Evolutionary conservation across 495 filamentous ascomycete genomes (phyloP), one percentile per base, ranked within the genome.

Genomic region (Xanthoparmelia taractica): DNA sequence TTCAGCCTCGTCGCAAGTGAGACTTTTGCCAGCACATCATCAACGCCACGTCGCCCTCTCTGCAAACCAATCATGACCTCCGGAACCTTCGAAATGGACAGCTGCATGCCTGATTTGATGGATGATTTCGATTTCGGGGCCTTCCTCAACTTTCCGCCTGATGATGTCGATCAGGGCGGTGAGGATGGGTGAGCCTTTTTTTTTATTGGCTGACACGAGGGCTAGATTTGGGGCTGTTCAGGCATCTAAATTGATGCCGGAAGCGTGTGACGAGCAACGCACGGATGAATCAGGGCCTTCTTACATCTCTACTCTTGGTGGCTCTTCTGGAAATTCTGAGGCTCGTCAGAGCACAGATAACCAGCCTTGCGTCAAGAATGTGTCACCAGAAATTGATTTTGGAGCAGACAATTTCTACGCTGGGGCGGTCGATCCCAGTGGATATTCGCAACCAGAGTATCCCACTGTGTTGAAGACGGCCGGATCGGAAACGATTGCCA

Each of bases 1-100:
- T 23, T 52, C 48, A 52, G 48, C 48, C 48, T 31, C 27, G 48
- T 52, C 48, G 25, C 48, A 52, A 52, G 25, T 27, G 48, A 52
- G 15, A 4, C 0, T 6, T 31, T 31, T 52, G 48, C 48, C 48
- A 31, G 27, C 48, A 52, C 48, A 52, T 23, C 48, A 31, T 52
- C 27, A 8, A 29, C 25, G 48, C 45, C 45, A 27, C 45, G 3
- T 12, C 45, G 45, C 48, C 48, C 48, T 52, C 25, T 52, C 27
- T 31, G 27, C 13, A 10, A 6, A 31, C 48, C 48, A 52, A 52
- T 31, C 3, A 50, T 27, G 48, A 29, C 12, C 25, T 23, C 25
- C 6, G 27, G 0, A 29, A 6, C 25, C 48, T 18, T 52, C 48
- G 48, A 52, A 52, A 31, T 31, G 48, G 48, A 29, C 11, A 52